Base-by-base conservation (phyloP, 139 green algal genomes). In the Tetradesmus obliquus region DNA sequence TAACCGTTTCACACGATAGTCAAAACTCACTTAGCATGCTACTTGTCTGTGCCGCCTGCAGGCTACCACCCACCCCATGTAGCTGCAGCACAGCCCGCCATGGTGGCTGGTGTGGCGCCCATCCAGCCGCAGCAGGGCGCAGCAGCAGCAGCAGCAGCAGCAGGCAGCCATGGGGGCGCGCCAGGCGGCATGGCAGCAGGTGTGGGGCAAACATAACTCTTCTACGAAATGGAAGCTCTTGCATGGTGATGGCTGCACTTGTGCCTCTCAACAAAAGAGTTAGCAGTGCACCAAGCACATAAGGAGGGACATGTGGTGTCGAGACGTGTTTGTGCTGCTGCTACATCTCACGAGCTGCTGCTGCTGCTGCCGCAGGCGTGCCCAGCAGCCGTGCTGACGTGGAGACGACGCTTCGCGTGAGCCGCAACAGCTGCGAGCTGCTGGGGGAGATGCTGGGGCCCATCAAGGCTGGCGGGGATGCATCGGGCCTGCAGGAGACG, bases 401-500 rank as follows among this genome's bases (percentile, higher is more conserved):
- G 54, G 55, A 87, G 55, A 55, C 87, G 83, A 57, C 55, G 22
- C 24, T 90, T 32, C 71, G 71, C 17, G 90, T 92, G 82, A 79
- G 66, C 22, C 9, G 45, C 22, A 92, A 92, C 74, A 87, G 72
- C 71, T 83, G 81, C n/a, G 90, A 92, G 84, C 90, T 92, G 84
- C 84, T 92, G 55, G n/a, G 8, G 8, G 90, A 92, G 83, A 92
- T 92, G 90, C 51, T 90, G 72, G 83, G 60, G 22, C 90, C 90
- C 19, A 60, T 90, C 55, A 79, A 83, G 55, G 55, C 84, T 12
- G 84, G 84, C 3, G 76, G 76, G 0, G 94, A 94, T n/a, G 87
- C 91, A 2, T 53, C 89, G 4, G 91, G 71, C 12, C 82, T 95
- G 83, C 86, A 92, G 19, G 93, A 96, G 83, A 88, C 90, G 0